These are phyloP conservation scores for Chenopodium formosanum DNA, from an alignment of 148 eudicot genomes.

Conservation along the genomic window DNA sequence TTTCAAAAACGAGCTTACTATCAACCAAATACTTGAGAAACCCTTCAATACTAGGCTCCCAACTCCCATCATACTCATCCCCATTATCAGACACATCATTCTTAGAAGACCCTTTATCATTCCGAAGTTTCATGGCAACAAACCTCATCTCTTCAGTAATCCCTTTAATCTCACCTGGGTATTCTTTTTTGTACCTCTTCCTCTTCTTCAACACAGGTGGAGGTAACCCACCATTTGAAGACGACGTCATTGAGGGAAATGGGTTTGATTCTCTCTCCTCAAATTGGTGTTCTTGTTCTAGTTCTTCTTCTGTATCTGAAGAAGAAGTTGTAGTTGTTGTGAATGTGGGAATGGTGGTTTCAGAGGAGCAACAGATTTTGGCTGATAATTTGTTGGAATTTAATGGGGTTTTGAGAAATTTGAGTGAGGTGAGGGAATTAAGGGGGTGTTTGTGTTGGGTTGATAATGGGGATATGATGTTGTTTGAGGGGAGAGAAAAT, in stretches of 20 bases:
- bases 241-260: conserved; percentile 3
- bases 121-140: conserved; percentile 83
- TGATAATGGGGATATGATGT: conserved; percentile 16
- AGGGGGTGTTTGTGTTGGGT: background rate
- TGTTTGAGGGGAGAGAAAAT: conserved; percentile 13
- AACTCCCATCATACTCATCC: conserved; percentile 27
- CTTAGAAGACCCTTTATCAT: conserved; percentile 34
- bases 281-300: background rate
- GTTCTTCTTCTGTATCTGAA: conserved; percentile 1
- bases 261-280: background rate
- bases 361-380: conserved; percentile 5
- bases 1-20: conserved; percentile 65
- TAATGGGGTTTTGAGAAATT: background rate
- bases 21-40: conserved; percentile 76
- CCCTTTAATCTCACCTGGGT: conserved; percentile 80
- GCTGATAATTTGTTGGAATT: background rate
- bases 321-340: background rate
- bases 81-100: conserved; percentile 3
- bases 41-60: conserved; percentile 78
- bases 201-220: conserved; percentile 53
- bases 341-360: background rate
- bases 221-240: conserved; percentile 9
- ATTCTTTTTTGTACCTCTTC: conserved; percentile 63
- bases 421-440: background rate
- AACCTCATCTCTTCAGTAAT: conserved; percentile 91